Percentiles rank a stretch among this genome's conserved stretches.
These are phyloP conservation scores for Aspergillus sp. DNA, from an alignment of 2,329 filamentous ascomycete species.

Conservation along the genomic window DNA sequence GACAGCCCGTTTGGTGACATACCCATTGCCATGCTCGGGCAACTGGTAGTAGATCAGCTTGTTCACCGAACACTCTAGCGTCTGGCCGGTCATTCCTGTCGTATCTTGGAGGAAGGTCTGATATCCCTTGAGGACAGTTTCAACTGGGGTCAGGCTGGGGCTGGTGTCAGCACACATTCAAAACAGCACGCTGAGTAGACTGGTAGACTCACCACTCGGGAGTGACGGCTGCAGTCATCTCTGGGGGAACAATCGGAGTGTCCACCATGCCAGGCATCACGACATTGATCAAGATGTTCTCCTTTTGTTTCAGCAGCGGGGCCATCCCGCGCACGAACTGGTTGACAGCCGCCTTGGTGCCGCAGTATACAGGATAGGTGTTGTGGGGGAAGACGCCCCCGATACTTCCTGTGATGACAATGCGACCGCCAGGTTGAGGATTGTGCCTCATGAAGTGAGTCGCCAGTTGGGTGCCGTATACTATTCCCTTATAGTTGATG, in stretches of 20 bases:
- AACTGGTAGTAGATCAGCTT: constrained; percentile 40
- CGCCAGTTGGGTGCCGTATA: constrained; percentile 52
- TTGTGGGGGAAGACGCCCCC: constrained; percentile 46
- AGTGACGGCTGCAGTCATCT: constrained; percentile 45
- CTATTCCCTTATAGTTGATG: constrained; percentile 52
- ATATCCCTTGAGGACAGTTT: constrained; percentile 49
- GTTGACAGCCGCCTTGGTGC: constrained; percentile 52
- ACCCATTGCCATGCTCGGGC: constrained; percentile 44
- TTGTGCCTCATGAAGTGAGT: constrained; percentile 57
- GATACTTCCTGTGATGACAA: constrained; percentile 47
- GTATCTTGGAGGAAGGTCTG: constrained; percentile 48
- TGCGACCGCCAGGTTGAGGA: constrained; percentile 42
- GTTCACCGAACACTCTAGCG: constrained; percentile 48
- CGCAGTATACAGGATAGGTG: constrained; percentile 51
- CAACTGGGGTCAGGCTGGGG: constrained; percentile 40
- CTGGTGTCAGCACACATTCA: neutral
- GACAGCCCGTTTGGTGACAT: constrained; percentile 42
- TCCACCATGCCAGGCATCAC: constrained; percentile 51
- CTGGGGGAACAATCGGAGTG: constrained; percentile 48
- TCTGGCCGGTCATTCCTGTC: constrained; percentile 42
- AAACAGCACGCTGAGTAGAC: neutral
- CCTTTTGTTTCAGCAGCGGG: constrained; percentile 44
- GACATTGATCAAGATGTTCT: constrained; percentile 50
- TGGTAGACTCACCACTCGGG: constrained; percentile 27
- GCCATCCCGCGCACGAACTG: constrained; percentile 43